phyloP scores from a whole-genome alignment of 805 yeast genomes.

The Zygosaccharomyces kombuchaensis region DNA sequence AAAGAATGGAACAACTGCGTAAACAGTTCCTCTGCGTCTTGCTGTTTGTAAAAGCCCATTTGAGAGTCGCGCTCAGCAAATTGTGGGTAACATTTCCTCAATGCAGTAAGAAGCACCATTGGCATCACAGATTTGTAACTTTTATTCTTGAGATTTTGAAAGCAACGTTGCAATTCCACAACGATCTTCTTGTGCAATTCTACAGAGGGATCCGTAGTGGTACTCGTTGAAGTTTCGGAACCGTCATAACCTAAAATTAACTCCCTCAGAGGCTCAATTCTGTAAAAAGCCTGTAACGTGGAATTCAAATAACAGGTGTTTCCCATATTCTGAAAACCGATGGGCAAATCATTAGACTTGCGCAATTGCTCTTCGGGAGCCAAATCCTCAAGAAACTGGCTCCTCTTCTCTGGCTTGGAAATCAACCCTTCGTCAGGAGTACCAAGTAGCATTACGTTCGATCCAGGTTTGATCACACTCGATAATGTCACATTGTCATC shows the following conservation, averaged over 20 bases:
- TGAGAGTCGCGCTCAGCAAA: slow-evolving; percentile 71
- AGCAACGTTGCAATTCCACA: slow-evolving; percentile 45
- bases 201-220: slow-evolving; percentile 21
- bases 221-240: slow-evolving; percentile 47
- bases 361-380: slow-evolving; percentile 36
- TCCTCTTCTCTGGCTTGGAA: slow-evolving; percentile 49
- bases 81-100: slow-evolving; percentile 76
- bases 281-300: slow-evolving; percentile 79
- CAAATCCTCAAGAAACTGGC: slow-evolving; percentile 67
- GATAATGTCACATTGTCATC: slow-evolving; percentile 53
- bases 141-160: slow-evolving; percentile 40
- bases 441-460: slow-evolving; percentile 83
- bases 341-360: slow-evolving; percentile 56
- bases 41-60: slow-evolving; percentile 79
- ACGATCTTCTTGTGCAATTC: slow-evolving; percentile 40
- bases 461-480: slow-evolving; percentile 57
- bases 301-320: slow-evolving; percentile 95
- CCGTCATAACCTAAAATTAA: slow-evolving; percentile 52
- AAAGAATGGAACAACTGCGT: slow-evolving; percentile 66
- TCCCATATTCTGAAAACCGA: slow-evolving; percentile 90
- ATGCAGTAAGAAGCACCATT: slow-evolving; percentile 53
- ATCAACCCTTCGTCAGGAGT: slow-evolving; percentile 67
- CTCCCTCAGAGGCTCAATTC: slow-evolving; percentile 67
- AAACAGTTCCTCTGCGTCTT: slow-evolving; percentile 96
- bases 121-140: slow-evolving; percentile 58